Base-by-base conservation (phyloP, 805 yeast species). In the Kregervanrija delftensis region DNA sequence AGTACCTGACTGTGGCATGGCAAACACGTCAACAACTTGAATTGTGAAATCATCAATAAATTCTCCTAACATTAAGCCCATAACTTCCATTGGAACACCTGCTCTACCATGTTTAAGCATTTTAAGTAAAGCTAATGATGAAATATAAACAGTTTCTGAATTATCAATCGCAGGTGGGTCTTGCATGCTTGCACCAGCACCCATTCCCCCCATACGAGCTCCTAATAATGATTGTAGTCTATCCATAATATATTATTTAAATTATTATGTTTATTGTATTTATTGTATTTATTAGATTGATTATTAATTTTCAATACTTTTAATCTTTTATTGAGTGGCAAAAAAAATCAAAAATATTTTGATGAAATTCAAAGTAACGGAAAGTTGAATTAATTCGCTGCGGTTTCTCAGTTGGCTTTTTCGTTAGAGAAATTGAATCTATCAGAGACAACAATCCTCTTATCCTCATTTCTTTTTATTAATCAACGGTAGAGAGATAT, bases 1-100 rank as follows among this genome's bases (percentile, higher is more conserved):
- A 9, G 99, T 93, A 60, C 96, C 95, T 16, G 67, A 60, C 69
- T 93, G 99, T 14, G 99, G 99, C 99, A 93, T 93, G 45, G 99
- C 99, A 73, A 93, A 93, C 42, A 95, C 99, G 61, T 93, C 99
- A 44, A 88, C 88, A 35, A 93, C 99, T 57, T 90, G 95, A 34
- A 93, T 93, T 0, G 99, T 93, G 65, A 85, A 91, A 49, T 93
- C 98, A 64, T 93, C 99, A 28, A 93, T 93, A 67, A 93, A 91
- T 55, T 91, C 97, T 39, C 99, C 99, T 49, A 95, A 75, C 99
- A 93, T 93, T 52, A 93, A 73, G 3, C 99, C 99, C 99, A 93
- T 93, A 42, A 77, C 83, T 61, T 76, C 81, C 82, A 76, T 76
- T n/a, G 81, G 82, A 42, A 76, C 82, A 63, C 95, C 93, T 2